Evolutionary conservation across 139 green algal species (phyloP).

Genomic region (Raphidocelis subcapitata): DNA sequence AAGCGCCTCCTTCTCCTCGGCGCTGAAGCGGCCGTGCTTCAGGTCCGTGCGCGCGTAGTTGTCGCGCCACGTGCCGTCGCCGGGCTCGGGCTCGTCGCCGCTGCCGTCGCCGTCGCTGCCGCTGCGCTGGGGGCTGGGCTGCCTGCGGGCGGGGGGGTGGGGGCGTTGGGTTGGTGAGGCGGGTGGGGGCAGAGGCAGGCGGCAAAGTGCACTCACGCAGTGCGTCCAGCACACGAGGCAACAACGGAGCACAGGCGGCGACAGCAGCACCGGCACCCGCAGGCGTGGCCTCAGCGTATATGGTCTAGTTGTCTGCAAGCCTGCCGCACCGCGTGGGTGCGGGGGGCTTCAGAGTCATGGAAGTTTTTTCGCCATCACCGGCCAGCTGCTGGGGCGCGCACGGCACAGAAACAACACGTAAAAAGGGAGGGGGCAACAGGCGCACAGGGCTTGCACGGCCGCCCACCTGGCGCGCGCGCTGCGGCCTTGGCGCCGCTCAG

Average conservation of each 20-base stretch:
- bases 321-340: not conserved
- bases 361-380: not conserved
- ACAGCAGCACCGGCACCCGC: no score
- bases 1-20: constrained; percentile 48
- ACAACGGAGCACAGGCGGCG: no score
- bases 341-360: constrained; percentile 5
- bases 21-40: constrained; percentile 58
- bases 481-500: no score
- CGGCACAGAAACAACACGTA: no score
- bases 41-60: constrained; percentile 51
- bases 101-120: not conserved
- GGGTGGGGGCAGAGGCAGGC: not conserved
- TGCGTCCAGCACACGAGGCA: no score
- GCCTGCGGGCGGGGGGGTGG: not conserved
- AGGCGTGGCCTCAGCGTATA: not conserved
- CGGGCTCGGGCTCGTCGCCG: not conserved
- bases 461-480: no score
- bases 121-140: not conserved
- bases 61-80: constrained; percentile 36
- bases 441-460: no score
- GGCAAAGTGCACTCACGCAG: no score
- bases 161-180: not conserved
- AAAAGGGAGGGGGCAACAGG: no score
- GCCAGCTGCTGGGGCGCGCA: no score
- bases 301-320: constrained; percentile 3